Evolutionary conservation across 768 basidiomycete species (phyloP), one percentile per base, ranked within the genome.

Genomic region (Suillus paluster): DNA sequence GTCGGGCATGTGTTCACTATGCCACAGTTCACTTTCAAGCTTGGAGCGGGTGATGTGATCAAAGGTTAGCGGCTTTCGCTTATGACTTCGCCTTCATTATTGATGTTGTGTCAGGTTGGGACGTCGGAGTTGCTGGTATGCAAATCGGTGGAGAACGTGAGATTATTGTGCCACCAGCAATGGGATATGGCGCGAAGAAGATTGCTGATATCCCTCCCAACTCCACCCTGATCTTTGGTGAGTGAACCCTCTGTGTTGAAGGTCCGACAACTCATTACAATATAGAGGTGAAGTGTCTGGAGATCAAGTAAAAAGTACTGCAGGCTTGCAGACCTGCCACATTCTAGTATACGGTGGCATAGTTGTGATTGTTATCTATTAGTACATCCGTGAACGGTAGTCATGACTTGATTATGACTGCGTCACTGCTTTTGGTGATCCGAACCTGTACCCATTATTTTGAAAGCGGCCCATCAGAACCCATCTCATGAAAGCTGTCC

Each of bases 31-130:
- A 76, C 78, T 46, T 95, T 95, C 83, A 83, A 77, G 34, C 82
- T 99, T 25, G 97, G 96, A 41, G 80, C 84, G 62, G 94, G 93
- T 27, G 90, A 97, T 72, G 97, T 99, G 57, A 97, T 99, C 77
- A 94, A 94, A 81, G 92, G 90, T 88, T 61, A 50, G 78, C 44
- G 21, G 6, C 14, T 64, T 34, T 25, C 17, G 30, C 17, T 45
- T 59, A 36, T 50, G 8, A 21, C 21, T 19, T 42, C 62, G 21
- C 11, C 44, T 58, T 70, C 14, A 65, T 54, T 10, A 14, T 44
- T 52, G 23, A 55, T 42, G 17, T 57, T 12, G 50, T 19, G 33
- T 27, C 61, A 90, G 88, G 91, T 50, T 97, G 96, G 95, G 97
- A 98, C 68, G 80, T 92, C 70, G 97, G 96, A 44, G 82, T 98